Conservation (phyloP, 371 early-diverging fungal species). For the Coemansia sp. region DNA sequence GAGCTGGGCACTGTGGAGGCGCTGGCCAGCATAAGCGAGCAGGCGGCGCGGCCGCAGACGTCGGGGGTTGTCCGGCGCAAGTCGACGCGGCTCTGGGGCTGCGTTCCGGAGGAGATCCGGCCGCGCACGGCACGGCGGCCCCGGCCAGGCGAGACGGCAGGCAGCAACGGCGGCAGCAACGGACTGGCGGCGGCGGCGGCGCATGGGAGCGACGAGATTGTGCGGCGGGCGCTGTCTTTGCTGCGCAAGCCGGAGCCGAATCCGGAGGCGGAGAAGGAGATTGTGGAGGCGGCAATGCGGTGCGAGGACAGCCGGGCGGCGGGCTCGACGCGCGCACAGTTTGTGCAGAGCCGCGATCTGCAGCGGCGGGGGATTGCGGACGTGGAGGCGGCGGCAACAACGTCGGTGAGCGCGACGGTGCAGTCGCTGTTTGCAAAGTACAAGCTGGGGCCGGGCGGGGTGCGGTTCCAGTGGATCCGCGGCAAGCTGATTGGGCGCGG, state of each 20-base stretch:
- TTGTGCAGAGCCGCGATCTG: conserved; percentile 36
- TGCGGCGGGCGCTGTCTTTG: conserved; percentile 50
- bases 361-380: conserved; percentile 5
- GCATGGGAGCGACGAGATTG: conserved; percentile 38
- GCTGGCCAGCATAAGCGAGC: background rate
- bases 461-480: conserved; percentile 69
- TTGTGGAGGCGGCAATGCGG: conserved; percentile 50
- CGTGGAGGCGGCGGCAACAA: background rate
- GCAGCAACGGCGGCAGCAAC: background rate
- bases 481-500: conserved; percentile 94
- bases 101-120: conserved; percentile 50
- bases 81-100: conserved; percentile 52
- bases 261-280: conserved; percentile 50
- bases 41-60: background rate
- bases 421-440: conserved; percentile 46
- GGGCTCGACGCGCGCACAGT: conserved; percentile 47
- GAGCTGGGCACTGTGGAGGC: conserved; percentile 4
- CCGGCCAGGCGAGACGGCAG: background rate
- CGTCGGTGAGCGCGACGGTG: conserved; percentile 29
- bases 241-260: conserved; percentile 50
- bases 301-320: conserved; percentile 29
- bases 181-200: background rate
- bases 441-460: conserved; percentile 38
- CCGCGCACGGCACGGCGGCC: conserved; percentile 16
- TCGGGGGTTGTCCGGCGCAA: conserved; percentile 42